Evolutionary conservation across 106 monocot species (phyloP).

Genomic region (Acorus calamus): DNA sequence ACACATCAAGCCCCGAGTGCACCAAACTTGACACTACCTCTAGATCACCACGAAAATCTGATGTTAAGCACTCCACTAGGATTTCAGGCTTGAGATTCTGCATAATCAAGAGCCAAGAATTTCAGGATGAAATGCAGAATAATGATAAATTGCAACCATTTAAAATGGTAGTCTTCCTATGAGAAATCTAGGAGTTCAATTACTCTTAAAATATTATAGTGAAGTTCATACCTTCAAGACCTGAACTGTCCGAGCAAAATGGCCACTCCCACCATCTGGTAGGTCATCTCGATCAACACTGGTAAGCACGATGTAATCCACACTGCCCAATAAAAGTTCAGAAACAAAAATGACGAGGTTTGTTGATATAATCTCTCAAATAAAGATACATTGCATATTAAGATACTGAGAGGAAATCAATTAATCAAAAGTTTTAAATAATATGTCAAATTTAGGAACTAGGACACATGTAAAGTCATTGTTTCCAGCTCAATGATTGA

Average conservation of each 20-base stretch:
- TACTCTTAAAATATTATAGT: neutral
- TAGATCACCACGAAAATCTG: constrained; percentile 92
- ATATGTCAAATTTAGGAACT: no score
- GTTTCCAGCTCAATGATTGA: no score
- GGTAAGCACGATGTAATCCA: constrained; percentile 90
- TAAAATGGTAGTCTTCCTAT: neutral
- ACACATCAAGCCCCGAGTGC: constrained; percentile 74
- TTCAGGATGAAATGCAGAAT: neutral
- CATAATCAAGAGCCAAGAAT: constrained; percentile 11
- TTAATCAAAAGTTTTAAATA: no score
- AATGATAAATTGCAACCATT: neutral
- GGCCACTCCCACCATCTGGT: constrained; percentile 95
- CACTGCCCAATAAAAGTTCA: constrained; percentile 35
- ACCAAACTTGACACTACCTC: constrained; percentile 55
- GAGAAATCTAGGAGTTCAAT: no score
- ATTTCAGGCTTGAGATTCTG: constrained; percentile 76
- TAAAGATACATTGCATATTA: no score
- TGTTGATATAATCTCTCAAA: no score
- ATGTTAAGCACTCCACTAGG: constrained; percentile 87
- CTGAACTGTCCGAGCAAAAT: constrained; percentile 82
- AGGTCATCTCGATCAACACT: constrained; percentile 98
- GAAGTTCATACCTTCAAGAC: constrained; percentile 52
- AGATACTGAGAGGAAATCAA: no score
- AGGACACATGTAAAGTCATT: no score
- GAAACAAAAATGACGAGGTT: neutral